Evolutionary conservation across 2,329 filamentous ascomycete species (phyloP).

Genomic region (Biscogniauxia marginata): DNA sequence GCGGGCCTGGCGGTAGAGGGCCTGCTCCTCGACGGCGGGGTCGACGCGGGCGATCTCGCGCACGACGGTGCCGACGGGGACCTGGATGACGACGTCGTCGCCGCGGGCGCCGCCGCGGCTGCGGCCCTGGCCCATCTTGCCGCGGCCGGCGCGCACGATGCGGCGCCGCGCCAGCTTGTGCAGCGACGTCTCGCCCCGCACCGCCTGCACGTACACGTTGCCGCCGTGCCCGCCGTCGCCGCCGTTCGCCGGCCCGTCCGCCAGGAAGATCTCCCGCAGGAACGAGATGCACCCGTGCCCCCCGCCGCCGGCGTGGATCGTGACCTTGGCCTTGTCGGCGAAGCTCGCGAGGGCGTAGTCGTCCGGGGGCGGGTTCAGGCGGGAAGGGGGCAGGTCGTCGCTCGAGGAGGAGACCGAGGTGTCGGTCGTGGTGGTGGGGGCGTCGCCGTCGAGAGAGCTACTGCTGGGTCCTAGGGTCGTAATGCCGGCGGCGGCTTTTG

Average conservation of each 20-base stretch:
- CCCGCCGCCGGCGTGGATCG: conserved; percentile 74
- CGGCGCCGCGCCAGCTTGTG: conserved; percentile 84
- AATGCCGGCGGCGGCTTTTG: conserved; percentile 22
- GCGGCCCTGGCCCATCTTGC: conserved; percentile 76
- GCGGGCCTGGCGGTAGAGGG: conserved; percentile 36
- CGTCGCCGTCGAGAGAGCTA: conserved; percentile 16
- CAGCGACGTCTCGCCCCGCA: conserved; percentile 85
- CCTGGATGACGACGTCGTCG: conserved; percentile 82
- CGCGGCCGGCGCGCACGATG: conserved; percentile 70
- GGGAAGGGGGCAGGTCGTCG: conserved; percentile 47
- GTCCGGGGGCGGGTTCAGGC: conserved; percentile 77
- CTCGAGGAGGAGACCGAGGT: conserved; percentile 30
- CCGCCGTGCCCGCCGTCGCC: conserved; percentile 92
- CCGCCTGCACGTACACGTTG: conserved; percentile 90
- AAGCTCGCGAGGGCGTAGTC: conserved; percentile 84
- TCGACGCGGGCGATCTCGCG: conserved; percentile 78
- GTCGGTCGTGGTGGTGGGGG: conserved; percentile 18
- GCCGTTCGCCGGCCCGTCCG: conserved; percentile 88
- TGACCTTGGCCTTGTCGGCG: conserved; percentile 79
- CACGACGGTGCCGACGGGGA: conserved; percentile 90
- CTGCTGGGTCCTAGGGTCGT: conserved; percentile 23
- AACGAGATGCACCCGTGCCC: conserved; percentile 96
- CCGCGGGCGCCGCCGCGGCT: conserved; percentile 74
- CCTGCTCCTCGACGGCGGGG: conserved; percentile 65
- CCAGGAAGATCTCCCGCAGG: conserved; percentile 83